A percentile compares a stretch with the other conserved stretches of the same genome.
Conservation (phyloP, 441 rosid genomes). For the Aquilaria agallochum region DNA sequence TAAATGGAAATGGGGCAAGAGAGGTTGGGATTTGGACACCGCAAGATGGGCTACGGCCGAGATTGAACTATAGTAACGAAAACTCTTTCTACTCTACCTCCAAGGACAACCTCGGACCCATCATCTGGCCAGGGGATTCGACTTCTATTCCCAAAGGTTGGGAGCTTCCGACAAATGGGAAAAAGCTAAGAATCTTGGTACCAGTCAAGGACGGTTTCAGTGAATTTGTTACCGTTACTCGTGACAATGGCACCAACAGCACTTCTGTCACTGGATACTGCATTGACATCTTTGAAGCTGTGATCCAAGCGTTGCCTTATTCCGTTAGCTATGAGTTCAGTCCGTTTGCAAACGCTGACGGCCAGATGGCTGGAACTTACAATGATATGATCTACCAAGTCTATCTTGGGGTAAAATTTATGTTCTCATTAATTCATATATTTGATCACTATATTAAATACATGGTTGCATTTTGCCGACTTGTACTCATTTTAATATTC, state of each 20-base stretch:
- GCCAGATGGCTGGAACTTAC: conserved; percentile 15
- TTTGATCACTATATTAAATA: not conserved
- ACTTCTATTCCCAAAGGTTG: not conserved
- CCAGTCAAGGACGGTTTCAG: too few species aligned
- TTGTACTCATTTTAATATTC: too few species aligned
- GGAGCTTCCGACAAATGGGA: not conserved
- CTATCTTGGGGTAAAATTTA: conserved; percentile 9
- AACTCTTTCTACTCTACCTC: conserved; percentile 3
- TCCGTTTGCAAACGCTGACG: not conserved
- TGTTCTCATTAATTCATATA: not conserved
- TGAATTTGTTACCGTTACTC: not conserved
- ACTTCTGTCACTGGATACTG: conserved; percentile 14
- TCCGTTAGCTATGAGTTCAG: not conserved
- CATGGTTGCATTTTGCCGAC: too few species aligned
- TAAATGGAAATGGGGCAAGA: conserved; percentile 14
- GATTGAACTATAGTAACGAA: not conserved
- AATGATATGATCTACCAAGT: conserved; percentile 15
- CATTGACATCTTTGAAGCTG: conserved; percentile 22
- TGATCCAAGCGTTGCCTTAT: not conserved
- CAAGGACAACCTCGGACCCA: conserved; percentile 2
- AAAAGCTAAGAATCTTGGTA: not conserved
- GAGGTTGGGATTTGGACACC: conserved; percentile 25
- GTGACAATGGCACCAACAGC: not conserved
- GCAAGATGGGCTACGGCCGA: too few species aligned
- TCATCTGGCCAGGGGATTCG: conserved; percentile 24